Evolutionary conservation across 805 yeast species (phyloP), one percentile per base, ranked within the genome.

Genomic region (Myxozyma sirexii): DNA sequence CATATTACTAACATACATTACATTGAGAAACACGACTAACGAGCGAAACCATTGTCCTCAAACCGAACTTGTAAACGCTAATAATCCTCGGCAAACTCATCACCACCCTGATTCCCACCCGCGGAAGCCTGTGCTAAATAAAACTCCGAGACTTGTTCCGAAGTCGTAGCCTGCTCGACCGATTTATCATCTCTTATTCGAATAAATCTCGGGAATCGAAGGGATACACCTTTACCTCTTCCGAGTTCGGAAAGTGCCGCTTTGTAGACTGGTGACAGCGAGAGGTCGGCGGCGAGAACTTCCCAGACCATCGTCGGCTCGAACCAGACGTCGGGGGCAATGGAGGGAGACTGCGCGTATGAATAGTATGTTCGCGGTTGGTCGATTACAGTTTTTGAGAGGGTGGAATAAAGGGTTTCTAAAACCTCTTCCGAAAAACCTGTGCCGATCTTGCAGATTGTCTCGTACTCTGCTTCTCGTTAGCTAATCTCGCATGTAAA

Each of bases 381-480:
- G 0, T 75, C 69, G 13, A 84, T 80, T 54, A 84, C 94, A 0
- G 90, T 84, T 2, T 89, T 86, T 43, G 85, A 83, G 59, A 94
- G 78, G 50, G 78, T 78, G 26, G 80, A 81, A 68, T 85, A 79
- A 33, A 94, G 72, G 27, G 74, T 75, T 37, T 83, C 83, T 58
- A 94, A 78, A 69, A 85, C 81, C 65, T 87, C 97, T 66, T 94
- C 99, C 42, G 91, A 83, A 70, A 94, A 94, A 0, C 99, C 99
- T 0, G 99, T 94, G 49, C 99, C 99, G 56, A 96, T 92, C 72
- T 94, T 94, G 76, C 99, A 94, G 43, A 96, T 87, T 0, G 97
- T 88, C 73, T 94, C 98, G 71, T 82, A 90, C 69, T 92, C 97
- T 57, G 31, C 13, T 17, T 7, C n/a, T 7, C n/a, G 4, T 29